Evolutionary conservation across 1,284 basidiomycete genomes (phyloP).

Genomic region (Cystobasidiaceae sp.): DNA sequence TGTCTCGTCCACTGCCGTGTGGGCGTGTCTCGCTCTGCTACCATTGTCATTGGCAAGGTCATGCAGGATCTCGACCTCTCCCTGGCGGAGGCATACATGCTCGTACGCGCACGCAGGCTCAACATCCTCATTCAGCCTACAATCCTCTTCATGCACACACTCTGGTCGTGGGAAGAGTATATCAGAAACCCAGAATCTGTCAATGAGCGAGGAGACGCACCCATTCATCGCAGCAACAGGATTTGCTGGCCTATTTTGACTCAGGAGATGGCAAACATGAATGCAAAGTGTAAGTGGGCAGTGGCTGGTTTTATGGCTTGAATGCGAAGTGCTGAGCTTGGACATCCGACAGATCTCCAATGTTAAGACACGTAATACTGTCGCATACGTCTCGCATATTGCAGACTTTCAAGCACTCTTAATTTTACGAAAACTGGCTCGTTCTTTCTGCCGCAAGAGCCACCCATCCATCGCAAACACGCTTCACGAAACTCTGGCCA

Average conservation of each 20-base stretch:
- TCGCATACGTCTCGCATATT: too few relatives aligned
- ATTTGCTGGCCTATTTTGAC: constrained; percentile 38
- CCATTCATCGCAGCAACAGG: constrained; percentile 31
- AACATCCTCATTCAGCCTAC: constrained; percentile 44
- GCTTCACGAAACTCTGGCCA: too few relatives aligned
- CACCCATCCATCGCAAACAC: too few relatives aligned
- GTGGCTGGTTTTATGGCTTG: too few relatives aligned
- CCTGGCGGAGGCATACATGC: constrained; percentile 86
- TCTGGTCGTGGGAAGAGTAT: constrained; percentile 40
- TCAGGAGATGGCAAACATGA: constrained; percentile 38
- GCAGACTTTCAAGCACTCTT: neutral
- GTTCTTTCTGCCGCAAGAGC: too few relatives aligned
- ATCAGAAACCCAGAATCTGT: constrained; percentile 21
- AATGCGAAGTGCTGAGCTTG: neutral
- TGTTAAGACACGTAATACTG: too few relatives aligned
- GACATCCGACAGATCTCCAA: neutral
- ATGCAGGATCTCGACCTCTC: constrained; percentile 87
- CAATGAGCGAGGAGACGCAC: constrained; percentile 6
- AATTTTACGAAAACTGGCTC: too few relatives aligned
- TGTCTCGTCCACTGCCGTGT: constrained; percentile 94
- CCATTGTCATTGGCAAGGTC: constrained; percentile 92
- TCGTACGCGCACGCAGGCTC: constrained; percentile 61
- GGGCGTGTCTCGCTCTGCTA: constrained; percentile 87
- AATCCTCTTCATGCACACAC: constrained; percentile 40
- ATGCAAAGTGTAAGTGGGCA: constrained; percentile 34